Evolutionary conservation across 2,329 filamentous ascomycete genomes (phyloP), one percentile per base, ranked within the genome.

Genomic region (Zymoseptoria pseudotritici): DNA sequence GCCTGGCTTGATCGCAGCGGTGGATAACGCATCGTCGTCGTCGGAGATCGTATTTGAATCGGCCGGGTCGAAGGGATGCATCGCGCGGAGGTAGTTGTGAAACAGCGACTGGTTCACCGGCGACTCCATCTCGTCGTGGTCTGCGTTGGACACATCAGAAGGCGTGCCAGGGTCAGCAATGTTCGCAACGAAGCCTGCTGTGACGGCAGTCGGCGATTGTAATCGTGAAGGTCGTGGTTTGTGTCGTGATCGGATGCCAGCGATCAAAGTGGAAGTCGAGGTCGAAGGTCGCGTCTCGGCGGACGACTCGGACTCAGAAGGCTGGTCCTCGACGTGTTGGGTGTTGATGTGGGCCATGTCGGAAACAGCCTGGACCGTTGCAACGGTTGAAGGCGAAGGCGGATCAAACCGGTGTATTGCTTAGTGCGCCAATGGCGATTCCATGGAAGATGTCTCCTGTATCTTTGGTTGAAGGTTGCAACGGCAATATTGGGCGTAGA

Each of bases 1-100:
- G 61, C 94, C 94, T 71, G 94, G 88, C 67, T 90, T 89, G 59
- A 99, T 82, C 21, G 91, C 89, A 10, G 97, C 80, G 10, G 93
- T 97, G 58, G 97, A 77, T 21, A 79, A 77, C 5, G 76, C 75
- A 51, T 77, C 74, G 58, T 80, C 77, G 51, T 78, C 89, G 9
- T 91, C 94, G 10, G 89, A 88, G 60, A 92, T 89, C n/a, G 85
- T 85, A 56, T 64, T 63, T 3, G 65, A 50, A 61, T 90, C 84
- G 61, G 82, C 86, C 1, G 93, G 91, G 60, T 92, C 86, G 73
- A 97, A 99, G 24, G 91, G 89, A 74, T 96, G 96, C 72, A 96
- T 93, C 55, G 94, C 94, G 65, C 94, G 88, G 53, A 99, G 81
- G 72, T 96, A 99, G 79, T 94, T 96, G 81, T 95, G 89, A 72